Percentiles rank a stretch among this genome's conserved stretches.
These are phyloP conservation scores for Tilletia setariae DNA, from an alignment of 1,284 basidiomycete species.

Conservation along the genomic window DNA sequence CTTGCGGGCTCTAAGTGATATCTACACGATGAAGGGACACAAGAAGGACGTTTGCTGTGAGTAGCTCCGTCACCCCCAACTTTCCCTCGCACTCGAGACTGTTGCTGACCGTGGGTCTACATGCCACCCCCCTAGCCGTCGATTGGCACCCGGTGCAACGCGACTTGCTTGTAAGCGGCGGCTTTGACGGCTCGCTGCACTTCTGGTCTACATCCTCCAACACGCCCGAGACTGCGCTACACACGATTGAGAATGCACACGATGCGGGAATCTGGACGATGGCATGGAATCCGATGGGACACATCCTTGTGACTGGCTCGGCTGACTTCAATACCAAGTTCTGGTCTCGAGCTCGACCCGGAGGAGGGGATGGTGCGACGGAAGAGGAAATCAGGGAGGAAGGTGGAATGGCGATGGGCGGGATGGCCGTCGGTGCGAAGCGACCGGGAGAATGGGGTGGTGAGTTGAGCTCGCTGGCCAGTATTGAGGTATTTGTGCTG, in stretches of 20 bases:
- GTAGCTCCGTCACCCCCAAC: no score
- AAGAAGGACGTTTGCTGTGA: conserved; percentile 95
- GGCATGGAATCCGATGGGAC: conserved; percentile 91
- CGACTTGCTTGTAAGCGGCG: conserved; percentile 80
- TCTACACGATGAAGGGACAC: conserved; percentile 84
- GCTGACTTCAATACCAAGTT: conserved; percentile 98
- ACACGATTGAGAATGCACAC: conserved; percentile 83
- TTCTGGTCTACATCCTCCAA: conserved; percentile 74
- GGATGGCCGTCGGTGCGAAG: background rate
- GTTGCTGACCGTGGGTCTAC: no score
- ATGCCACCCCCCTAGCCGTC: no score
- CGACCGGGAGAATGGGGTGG: conserved; percentile 2
- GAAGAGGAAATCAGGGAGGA: background rate
- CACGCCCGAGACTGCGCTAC: conserved; percentile 62
- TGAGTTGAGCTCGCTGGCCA: background rate
- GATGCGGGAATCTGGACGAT: conserved; percentile 96
- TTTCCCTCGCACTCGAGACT: no score
- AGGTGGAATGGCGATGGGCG: conserved; percentile 11
- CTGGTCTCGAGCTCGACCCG: conserved; percentile 84
- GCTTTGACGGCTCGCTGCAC: conserved; percentile 84
- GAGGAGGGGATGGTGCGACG: conserved; percentile 43
- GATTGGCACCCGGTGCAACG: conserved; percentile 95
- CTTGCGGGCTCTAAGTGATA: conserved; percentile 94
- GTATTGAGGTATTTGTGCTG: background rate
- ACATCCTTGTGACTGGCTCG: conserved; percentile 83